Evolutionary conservation across 768 basidiomycete genomes (phyloP).

Genomic region (Agaricus sinodeliciosus): DNA sequence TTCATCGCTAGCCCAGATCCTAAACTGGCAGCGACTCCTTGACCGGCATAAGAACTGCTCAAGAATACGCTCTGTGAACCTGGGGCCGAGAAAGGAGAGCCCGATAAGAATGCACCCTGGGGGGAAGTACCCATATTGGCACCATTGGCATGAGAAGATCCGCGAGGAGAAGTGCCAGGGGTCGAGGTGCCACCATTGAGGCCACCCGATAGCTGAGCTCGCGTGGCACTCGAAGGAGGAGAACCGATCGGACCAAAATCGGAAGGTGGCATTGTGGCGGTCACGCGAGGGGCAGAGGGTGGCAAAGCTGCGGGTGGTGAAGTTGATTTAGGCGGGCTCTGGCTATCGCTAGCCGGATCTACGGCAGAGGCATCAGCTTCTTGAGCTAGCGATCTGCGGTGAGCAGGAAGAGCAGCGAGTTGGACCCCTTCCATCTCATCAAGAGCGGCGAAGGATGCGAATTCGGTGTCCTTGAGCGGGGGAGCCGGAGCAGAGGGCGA

Average conservation of each 20-base stretch:
- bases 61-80: constrained; percentile 54
- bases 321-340: constrained; percentile 16
- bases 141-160: constrained; percentile 21
- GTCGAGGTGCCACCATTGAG: constrained; percentile 35
- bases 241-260: constrained; percentile 85
- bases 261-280: constrained; percentile 29
- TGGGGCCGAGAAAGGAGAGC: constrained; percentile 76
- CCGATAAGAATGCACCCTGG: constrained; percentile 34
- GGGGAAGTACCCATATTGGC: constrained; percentile 28
- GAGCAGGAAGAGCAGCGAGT: constrained; percentile 39
- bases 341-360: constrained; percentile 4
- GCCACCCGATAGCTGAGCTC: constrained; percentile 24
- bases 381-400: constrained; percentile 19
- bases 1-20: constrained; percentile 46
- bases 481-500: constrained; percentile 78
- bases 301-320: constrained; percentile 46
- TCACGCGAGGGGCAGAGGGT: constrained; percentile 47
- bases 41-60: constrained; percentile 27
- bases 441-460: constrained; percentile 60
- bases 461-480: constrained; percentile 68
- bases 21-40: constrained; percentile 59
- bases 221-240: constrained; percentile 52
- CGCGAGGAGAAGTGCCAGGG: constrained; percentile 54
- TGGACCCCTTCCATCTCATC: constrained; percentile 49
- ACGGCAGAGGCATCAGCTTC: constrained; percentile 6